Conservation (phyloP, 345 rosid genomes). For the Kernera saxatilis region DNA sequence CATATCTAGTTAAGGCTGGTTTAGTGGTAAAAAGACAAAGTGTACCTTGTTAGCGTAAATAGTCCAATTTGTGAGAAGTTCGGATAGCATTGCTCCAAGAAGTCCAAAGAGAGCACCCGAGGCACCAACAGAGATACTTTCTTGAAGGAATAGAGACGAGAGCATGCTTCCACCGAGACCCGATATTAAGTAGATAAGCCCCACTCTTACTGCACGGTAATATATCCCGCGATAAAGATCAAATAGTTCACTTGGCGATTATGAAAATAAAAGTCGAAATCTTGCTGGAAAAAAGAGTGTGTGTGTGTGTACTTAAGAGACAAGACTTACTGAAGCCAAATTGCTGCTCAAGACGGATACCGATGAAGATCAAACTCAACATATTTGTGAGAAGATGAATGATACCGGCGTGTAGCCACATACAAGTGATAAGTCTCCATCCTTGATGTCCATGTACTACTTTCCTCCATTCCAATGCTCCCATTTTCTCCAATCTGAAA, state of each 20-base stretch:
- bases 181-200: slow-evolving; percentile 63
- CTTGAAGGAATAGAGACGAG: slow-evolving; percentile 61
- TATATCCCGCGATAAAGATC: background rate
- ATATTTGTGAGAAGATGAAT: slow-evolving; percentile 84
- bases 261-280: background rate
- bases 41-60: slow-evolving; percentile 88
- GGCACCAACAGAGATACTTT: slow-evolving; percentile 92
- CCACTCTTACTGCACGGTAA: slow-evolving; percentile 57
- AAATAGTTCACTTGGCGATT: background rate
- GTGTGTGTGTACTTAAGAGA: background rate
- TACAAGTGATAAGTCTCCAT: slow-evolving; percentile 80
- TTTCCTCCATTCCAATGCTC: slow-evolving; percentile 66
- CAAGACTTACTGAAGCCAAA: slow-evolving; percentile 77
- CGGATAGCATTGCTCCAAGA: slow-evolving; percentile 92
- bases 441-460: slow-evolving; percentile 74
- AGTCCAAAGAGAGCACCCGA: slow-evolving; percentile 99
- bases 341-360: slow-evolving; percentile 91
- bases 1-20: background rate
- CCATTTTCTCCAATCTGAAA: slow-evolving; percentile 79
- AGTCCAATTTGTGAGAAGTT: slow-evolving; percentile 94
- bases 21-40: background rate
- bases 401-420: slow-evolving; percentile 97
- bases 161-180: slow-evolving; percentile 86
- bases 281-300: background rate
- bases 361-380: slow-evolving; percentile 79